Conservation (phyloP, 2,329 filamentous ascomycete species). For the Aspergillus aculeatinus region DNA sequence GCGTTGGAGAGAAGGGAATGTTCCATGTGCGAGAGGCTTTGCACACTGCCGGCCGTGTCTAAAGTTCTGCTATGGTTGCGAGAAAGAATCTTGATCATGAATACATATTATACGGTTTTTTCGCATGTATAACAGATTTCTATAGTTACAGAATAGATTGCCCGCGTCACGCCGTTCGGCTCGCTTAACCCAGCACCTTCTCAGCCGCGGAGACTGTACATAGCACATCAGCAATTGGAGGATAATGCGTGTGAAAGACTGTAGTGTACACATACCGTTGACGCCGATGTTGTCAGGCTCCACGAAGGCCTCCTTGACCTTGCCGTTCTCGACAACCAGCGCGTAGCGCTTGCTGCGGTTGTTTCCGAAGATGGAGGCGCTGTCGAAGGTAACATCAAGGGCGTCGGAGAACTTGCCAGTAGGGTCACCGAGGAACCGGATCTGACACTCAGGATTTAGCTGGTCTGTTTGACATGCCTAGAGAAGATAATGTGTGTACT, state of each 20-base stretch:
- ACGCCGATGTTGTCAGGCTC: conserved; percentile 88
- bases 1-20: not conserved
- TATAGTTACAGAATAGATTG: not conserved
- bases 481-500: conserved; percentile 36
- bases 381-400: conserved; percentile 80
- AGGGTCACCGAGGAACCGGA: conserved; percentile 86
- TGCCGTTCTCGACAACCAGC: conserved; percentile 77
- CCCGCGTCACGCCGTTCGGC: not conserved
- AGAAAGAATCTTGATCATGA: conserved; percentile 9
- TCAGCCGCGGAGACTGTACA: conserved; percentile 49
- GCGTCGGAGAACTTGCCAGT: conserved; percentile 76
- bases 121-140: conserved; percentile 1
- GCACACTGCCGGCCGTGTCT: conserved; percentile 3
- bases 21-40: conserved; percentile 1
- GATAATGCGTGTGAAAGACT: not conserved
- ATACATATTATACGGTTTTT: conserved; percentile 5
- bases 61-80: conserved; percentile 7
- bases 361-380: conserved; percentile 74
- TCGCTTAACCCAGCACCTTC: conserved; percentile 47
- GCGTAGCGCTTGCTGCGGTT: conserved; percentile 85
- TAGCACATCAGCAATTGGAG: conserved; percentile 17
- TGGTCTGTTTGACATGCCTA: not conserved
- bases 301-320: conserved; percentile 75
- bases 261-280: conserved; percentile 56
- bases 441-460: conserved; percentile 50